These are phyloP conservation scores for Podospora comata DNA, from an alignment of 495 filamentous ascomycete genomes.

Conservation along the genomic window DNA sequence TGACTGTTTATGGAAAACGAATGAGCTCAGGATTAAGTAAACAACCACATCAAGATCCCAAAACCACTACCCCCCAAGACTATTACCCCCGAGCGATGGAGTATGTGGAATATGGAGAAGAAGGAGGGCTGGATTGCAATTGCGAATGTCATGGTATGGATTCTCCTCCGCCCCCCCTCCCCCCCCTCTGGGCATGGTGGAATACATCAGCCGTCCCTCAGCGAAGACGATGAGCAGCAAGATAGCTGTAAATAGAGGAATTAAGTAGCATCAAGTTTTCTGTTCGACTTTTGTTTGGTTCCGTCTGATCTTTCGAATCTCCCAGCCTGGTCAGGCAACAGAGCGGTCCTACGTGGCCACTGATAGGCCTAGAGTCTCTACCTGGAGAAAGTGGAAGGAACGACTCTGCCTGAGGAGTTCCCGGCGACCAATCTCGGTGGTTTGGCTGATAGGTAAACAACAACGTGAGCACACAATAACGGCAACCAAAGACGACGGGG, in stretches of 20 bases:
- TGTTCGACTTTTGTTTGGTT: neutral
- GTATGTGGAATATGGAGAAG: neutral
- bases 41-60: constrained; percentile 4
- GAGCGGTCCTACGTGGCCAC: no score
- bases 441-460: neutral
- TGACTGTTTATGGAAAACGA: constrained; percentile 19
- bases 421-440: neutral
- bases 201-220: neutral
- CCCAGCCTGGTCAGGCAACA: neutral
- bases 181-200: neutral
- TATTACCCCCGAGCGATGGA: neutral
- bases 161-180: no score
- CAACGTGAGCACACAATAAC: neutral
- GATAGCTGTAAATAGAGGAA: constrained; percentile 28
- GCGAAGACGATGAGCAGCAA: constrained; percentile 11
- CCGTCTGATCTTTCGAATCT: neutral
- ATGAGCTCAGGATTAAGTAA: constrained; percentile 22
- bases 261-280: constrained; percentile 14
- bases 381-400: neutral
- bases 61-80: neutral
- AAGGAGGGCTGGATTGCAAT: neutral
- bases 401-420: neutral
- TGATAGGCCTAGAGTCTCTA: neutral
- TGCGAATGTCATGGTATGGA: neutral
- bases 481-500: neutral